Percentiles rank a stretch among this genome's conserved stretches.
Conservation (phyloP, 1,284 basidiomycete species). For the Rhodotorula sp. region DNA sequence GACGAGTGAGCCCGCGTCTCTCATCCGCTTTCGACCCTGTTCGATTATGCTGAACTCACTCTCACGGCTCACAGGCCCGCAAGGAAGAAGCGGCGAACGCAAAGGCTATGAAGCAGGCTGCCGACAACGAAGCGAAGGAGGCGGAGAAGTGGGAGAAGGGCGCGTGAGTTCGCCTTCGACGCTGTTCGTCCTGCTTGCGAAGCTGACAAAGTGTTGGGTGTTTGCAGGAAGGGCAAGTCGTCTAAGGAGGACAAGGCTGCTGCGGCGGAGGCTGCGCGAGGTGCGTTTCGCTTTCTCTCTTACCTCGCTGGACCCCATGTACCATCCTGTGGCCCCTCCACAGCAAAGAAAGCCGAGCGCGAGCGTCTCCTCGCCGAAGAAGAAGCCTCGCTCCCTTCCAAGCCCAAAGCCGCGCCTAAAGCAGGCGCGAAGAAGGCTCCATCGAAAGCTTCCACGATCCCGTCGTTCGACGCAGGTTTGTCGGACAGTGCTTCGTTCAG, state of each 20-base stretch:
- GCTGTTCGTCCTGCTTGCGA: neutral
- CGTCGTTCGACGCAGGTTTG: constrained; percentile 24
- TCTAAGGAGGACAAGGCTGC: constrained; percentile 48
- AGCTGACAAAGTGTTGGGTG: neutral
- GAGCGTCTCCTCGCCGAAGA: constrained; percentile 67
- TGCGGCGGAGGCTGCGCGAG: constrained; percentile 22
- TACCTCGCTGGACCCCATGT: neutral
- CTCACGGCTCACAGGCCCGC: neutral
- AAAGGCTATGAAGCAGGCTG: constrained; percentile 12
- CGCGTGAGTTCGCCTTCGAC: constrained; percentile 7
- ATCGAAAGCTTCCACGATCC: constrained; percentile 33
- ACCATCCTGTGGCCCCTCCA: too few relatives aligned
- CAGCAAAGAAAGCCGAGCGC: constrained; percentile 54
- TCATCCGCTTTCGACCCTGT: neutral
- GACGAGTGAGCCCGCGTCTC: neutral
- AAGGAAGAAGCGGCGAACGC: constrained; percentile 19
- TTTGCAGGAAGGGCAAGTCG: constrained; percentile 24
- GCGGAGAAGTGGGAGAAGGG: constrained; percentile 22
- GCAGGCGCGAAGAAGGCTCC: constrained; percentile 61
- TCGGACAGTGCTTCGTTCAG: constrained; percentile 54
- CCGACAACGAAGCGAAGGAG: constrained; percentile 9
- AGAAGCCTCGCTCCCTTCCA: constrained; percentile 65
- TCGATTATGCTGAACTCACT: neutral
- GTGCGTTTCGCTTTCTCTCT: neutral
- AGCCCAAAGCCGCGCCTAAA: constrained; percentile 63